Evolutionary conservation across 1,284 basidiomycete species (phyloP), one percentile per base, ranked within the genome.

Genomic region (Phylloboletellus chloephorus): DNA sequence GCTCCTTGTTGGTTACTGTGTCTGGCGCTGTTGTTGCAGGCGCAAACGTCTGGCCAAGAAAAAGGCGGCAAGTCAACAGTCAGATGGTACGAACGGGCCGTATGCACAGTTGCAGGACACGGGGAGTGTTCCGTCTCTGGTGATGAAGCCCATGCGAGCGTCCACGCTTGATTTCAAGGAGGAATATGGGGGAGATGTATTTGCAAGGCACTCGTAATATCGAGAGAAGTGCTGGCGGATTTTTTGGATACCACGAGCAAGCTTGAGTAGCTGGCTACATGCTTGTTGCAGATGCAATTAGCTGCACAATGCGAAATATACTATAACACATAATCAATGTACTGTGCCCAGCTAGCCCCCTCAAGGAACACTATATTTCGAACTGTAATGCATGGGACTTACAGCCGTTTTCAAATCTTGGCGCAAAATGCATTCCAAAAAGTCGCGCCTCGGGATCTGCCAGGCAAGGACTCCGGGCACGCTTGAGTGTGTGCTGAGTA

Each of bases 21-120:
- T 82, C 29, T 83, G 79, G 78, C 69, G 71, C 38, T 85, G 79
- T 61, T 86, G 83, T 61, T 74, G 74, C 53, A 66, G 69, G 35
- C 63, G 67, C 32, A 61, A 56, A 45, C 62, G 61, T 16, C 37
- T 52, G 31, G 59, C 49, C 22, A 58, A 50, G 49, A 46, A 49
- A 33, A 41, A 43, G 22, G 51, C 44, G 12, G 33, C 46, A 2
- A 49, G 47, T 21, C 57, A 63, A 26, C 48, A 58, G 19, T 17
- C 30, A 10, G 37, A 23, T 34, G 9, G 13, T 34, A 24, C 13
- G 4, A 31, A 21, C 8, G 46, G 58, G 13, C 42, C 52, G 11
- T 61, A 64, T 29, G 49, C 54, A 11, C 55, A 41, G 13, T 35
- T 61, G 44, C 31, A 47, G 8, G 58, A 51, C 4, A 51, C 61